Conservation (phyloP, 2,329 filamentous ascomycete species). For the Fusarium sarcochroum region DNA sequence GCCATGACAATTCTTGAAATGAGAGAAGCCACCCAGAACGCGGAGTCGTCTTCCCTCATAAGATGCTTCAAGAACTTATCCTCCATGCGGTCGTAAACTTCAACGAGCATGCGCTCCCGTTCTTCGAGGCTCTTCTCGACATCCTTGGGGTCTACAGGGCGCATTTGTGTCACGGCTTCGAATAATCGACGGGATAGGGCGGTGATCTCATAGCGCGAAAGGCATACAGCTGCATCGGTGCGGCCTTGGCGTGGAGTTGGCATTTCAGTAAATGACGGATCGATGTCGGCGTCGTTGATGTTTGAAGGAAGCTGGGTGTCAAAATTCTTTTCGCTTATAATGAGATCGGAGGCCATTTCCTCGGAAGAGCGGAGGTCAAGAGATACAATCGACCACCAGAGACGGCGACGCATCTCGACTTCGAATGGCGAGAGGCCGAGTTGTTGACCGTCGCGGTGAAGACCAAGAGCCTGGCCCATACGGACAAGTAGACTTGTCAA, state of each 20-base stretch:
- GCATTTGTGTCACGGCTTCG: slow-evolving; percentile 31
- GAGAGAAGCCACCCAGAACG: slow-evolving; percentile 40
- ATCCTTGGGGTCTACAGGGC: slow-evolving; percentile 30
- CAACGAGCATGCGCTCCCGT: slow-evolving; percentile 38
- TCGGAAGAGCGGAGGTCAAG: slow-evolving; percentile 40
- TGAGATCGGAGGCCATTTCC: slow-evolving; percentile 40
- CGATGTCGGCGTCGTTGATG: slow-evolving; percentile 41
- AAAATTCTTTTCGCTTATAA: slow-evolving; percentile 33
- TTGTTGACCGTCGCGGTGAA: slow-evolving; percentile 39
- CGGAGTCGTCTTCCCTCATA: slow-evolving; percentile 33
- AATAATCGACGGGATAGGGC: slow-evolving; percentile 36
- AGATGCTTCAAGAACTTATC: slow-evolving; percentile 38
- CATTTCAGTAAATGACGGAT: slow-evolving; percentile 31
- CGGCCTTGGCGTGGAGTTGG: slow-evolving; percentile 36
- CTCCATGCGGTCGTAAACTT: slow-evolving; percentile 41
- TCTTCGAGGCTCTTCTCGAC: slow-evolving; percentile 40
- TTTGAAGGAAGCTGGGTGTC: slow-evolving; percentile 41
- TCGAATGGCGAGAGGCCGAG: slow-evolving; percentile 34
- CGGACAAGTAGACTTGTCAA: slow-evolving; percentile 36
- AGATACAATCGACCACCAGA: slow-evolving; percentile 40
- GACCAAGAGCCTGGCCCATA: slow-evolving; percentile 40
- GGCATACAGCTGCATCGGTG: slow-evolving; percentile 36
- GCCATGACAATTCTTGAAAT: slow-evolving; percentile 39
- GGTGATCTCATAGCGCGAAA: slow-evolving; percentile 34
- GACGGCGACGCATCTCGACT: slow-evolving; percentile 44